Evolutionary conservation across 495 filamentous ascomycete genomes (phyloP), one percentile per base, ranked within the genome.

Genomic region (Geoglossum glabrum): DNA sequence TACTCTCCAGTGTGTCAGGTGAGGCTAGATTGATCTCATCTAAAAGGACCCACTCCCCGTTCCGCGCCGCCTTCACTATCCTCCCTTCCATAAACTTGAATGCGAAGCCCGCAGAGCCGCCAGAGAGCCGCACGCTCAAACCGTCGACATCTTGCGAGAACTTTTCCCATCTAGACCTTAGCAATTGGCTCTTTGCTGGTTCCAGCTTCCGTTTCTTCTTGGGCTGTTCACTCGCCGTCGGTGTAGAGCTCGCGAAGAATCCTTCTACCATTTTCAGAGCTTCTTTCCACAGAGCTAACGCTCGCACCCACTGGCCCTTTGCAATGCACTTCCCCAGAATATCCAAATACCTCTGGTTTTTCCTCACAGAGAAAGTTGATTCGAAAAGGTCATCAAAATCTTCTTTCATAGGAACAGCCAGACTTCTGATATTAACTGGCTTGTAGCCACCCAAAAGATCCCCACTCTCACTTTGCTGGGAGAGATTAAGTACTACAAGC

Each of bases 21-120:
- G 90, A 85, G 4, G 93, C 92, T 50, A 99, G 74, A 64, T 99
- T 99, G 63, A 99, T 93, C 68, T 99, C 93, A 67, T 99, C 93
- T 17, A 95, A 73, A n/a, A 99, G 73, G 17, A 99, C 86, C 93
- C 93, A 99, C 65, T 95, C 88, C 5, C 93, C 93, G 68, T 95
- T 95, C 52, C 90, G 76, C 25, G 86, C 80, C 5, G 93, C 93
- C 69, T 86, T 86, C 34, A 97, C 84, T 63, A 99, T 85, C 62
- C 86, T 94, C 57, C 93, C 88, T 68, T 99, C 90, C 1, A 96
- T 80, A 63, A 99, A 99, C 19, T 85, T 82, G 66, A 99, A 97
- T 0, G 90, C 89, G 68, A 96, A 95, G 52, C 83, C 83, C 33
- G 85, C 82, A 30, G 82, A 79, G 1, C 87, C 82, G 57, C 81